These are phyloP conservation scores for Chenopodium album DNA, from an alignment of 148 eudicot genomes.

Conservation along the genomic window DNA sequence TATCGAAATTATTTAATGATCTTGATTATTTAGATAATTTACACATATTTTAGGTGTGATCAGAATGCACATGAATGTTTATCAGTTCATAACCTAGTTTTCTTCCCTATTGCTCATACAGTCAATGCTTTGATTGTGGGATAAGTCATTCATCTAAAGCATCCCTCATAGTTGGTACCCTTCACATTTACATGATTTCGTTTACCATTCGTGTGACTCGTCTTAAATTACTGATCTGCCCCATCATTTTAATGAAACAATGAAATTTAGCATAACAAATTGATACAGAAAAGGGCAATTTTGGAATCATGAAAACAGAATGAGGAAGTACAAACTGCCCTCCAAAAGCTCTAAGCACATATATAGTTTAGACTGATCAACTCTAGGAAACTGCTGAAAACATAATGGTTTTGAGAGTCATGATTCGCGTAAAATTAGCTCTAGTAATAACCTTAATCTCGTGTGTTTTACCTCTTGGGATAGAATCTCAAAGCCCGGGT, in stretches of 20 bases:
- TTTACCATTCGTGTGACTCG: conserved; percentile 6
- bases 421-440: conserved; percentile 9
- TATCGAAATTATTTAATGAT: not conserved
- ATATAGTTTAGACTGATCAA: conserved; percentile 7
- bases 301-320: conserved; percentile 5
- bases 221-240: conserved; percentile 15
- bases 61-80: conserved; percentile 9
- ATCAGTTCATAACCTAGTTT: not conserved
- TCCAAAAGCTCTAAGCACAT: not conserved
- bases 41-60: not conserved
- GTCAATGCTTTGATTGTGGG: conserved; percentile 30
- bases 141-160: conserved; percentile 29
- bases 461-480: not conserved
- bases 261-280: not conserved
- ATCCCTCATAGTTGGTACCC: not conserved
- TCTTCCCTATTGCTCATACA: not conserved
- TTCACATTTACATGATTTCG: conserved; percentile 26
- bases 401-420: not conserved
- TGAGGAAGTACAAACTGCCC: conserved; percentile 6
- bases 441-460: conserved; percentile 14
- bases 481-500: conserved; percentile 15
- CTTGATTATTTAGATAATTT: not conserved
- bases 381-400: not conserved
- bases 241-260: not conserved
- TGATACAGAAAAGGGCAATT: conserved; percentile 1